These are phyloP conservation scores for Saccharum spontaneum DNA, from an alignment of 176 grass and related monocot genomes.

Conservation along the genomic window DNA sequence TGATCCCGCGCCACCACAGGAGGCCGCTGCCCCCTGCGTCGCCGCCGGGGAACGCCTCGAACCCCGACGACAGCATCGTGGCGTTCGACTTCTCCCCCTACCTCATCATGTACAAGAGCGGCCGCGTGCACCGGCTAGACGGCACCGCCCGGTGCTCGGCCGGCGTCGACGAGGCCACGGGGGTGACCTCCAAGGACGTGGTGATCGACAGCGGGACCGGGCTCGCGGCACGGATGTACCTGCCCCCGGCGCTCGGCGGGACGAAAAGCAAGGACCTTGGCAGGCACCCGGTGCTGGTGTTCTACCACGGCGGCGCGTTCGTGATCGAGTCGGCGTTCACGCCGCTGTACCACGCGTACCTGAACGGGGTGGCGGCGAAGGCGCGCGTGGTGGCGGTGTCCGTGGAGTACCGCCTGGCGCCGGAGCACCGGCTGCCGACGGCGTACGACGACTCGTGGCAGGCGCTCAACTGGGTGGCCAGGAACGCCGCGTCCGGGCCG, in stretches of 20 bases:
- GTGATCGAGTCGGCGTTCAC: constrained; percentile 83
- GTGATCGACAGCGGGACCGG: constrained; percentile 42
- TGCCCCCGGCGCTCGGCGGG: constrained; percentile 10
- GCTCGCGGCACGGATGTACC: constrained; percentile 59
- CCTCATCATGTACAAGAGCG: constrained; percentile 71
- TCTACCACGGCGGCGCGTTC: constrained; percentile 80
- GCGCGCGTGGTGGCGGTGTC: constrained; percentile 67
- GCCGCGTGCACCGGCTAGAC: constrained; percentile 50
- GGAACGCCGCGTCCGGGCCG: constrained; percentile 36
- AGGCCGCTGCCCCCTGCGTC: neutral
- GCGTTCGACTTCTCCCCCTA: constrained; percentile 63
- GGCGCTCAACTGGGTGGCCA: constrained; percentile 60
- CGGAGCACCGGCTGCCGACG: constrained; percentile 67
- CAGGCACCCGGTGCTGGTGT: constrained; percentile 57
- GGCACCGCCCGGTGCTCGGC: constrained; percentile 39
- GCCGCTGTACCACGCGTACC: constrained; percentile 76
- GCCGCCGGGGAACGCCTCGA: constrained; percentile 39
- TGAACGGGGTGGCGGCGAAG: constrained; percentile 51
- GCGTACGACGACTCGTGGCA: constrained; percentile 78
- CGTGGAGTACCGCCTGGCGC: constrained; percentile 81
- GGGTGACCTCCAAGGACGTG: constrained; percentile 64
- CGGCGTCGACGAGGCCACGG: constrained; percentile 41
- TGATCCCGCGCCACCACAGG: constrained; percentile 35
- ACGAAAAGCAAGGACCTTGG: neutral
- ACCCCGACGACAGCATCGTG: constrained; percentile 53